Percentiles rank a stretch among this genome's conserved stretches.
These are phyloP conservation scores for Solanum etuberosum DNA, from an alignment of 257 asterid species.

Conservation along the genomic window DNA sequence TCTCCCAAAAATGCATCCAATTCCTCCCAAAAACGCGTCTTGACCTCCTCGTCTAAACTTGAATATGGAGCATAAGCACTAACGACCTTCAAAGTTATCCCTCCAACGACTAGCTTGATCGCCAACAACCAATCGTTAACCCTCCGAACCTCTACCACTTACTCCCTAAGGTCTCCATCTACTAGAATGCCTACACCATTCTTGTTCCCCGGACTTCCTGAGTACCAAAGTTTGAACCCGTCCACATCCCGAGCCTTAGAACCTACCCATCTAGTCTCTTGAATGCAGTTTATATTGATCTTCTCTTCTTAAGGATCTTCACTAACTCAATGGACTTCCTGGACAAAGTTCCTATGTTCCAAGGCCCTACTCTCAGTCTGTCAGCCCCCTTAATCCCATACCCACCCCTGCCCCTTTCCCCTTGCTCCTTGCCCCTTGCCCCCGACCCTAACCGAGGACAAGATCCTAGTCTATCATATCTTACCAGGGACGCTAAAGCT, in stretches of 20 bases:
- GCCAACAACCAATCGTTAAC: not conserved
- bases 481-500: not conserved
- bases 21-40: not conserved
- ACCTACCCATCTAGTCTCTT: not conserved
- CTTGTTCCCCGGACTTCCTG: not conserved
- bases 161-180: not conserved
- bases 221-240: not conserved
- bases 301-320: not conserved
- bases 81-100: not conserved
- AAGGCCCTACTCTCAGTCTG: not conserved
- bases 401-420: not conserved
- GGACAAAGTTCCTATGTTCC: not conserved
- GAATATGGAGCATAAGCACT: not conserved
- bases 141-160: not conserved
- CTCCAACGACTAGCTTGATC: not conserved
- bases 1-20: not conserved
- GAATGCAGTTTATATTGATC: not conserved
- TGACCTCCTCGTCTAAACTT: not conserved
- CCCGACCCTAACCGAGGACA: not conserved
- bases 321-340: not conserved
- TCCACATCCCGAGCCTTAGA: not conserved
- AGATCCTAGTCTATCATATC: not conserved
- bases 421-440: no score
- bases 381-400: not conserved
- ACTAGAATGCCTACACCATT: not conserved